A percentile compares a stretch with the other conserved stretches of the same genome.
Conservation (phyloP, 2,329 filamentous ascomycete genomes). For the Colletotrichum sp. region DNA sequence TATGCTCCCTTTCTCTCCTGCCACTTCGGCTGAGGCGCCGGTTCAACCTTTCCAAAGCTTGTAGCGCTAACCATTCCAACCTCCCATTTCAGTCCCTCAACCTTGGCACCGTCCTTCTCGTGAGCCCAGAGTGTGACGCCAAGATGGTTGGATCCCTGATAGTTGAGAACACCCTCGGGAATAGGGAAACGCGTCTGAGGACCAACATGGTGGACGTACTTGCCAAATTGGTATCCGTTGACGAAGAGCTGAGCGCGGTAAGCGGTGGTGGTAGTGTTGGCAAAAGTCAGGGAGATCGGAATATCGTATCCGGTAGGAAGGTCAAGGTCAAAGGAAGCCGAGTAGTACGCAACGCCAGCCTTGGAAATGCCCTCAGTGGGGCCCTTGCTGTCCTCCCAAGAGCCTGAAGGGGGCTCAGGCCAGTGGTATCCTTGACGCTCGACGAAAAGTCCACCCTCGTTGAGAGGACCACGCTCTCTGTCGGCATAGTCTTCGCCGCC, state of each 20-base stretch:
- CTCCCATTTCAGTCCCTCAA: conserved; percentile 24
- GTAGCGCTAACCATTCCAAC: conserved; percentile 52
- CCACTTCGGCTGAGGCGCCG: conserved; percentile 48
- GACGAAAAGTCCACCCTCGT: conserved; percentile 63
- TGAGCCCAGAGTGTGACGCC: conserved; percentile 71
- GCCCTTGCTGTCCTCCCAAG: conserved; percentile 43
- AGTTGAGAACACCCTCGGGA: conserved; percentile 71
- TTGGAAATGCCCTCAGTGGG: conserved; percentile 40
- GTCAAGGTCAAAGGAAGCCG: conserved; percentile 56
- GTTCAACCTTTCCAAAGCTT: conserved; percentile 43
- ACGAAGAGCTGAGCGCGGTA: conserved; percentile 70
- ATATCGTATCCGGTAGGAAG: conserved; percentile 60
- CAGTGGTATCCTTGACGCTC: conserved; percentile 64
- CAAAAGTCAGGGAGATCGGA: conserved; percentile 60
- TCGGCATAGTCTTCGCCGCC: conserved; percentile 63
- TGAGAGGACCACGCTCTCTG: conserved; percentile 61
- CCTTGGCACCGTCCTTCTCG: conserved; percentile 54
- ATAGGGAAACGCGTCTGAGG: conserved; percentile 73
- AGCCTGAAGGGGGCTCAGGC: conserved; percentile 48
- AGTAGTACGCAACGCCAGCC: conserved; percentile 62
- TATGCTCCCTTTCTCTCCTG: conserved; percentile 49
- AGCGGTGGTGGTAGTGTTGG: conserved; percentile 37
- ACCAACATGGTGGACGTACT: conserved; percentile 65
- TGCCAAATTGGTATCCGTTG: conserved; percentile 72
- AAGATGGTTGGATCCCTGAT: conserved; percentile 69